Evolutionary conservation across 352 stramenopile species (phyloP).

Genomic region (Globisporangium viniferum): DNA sequence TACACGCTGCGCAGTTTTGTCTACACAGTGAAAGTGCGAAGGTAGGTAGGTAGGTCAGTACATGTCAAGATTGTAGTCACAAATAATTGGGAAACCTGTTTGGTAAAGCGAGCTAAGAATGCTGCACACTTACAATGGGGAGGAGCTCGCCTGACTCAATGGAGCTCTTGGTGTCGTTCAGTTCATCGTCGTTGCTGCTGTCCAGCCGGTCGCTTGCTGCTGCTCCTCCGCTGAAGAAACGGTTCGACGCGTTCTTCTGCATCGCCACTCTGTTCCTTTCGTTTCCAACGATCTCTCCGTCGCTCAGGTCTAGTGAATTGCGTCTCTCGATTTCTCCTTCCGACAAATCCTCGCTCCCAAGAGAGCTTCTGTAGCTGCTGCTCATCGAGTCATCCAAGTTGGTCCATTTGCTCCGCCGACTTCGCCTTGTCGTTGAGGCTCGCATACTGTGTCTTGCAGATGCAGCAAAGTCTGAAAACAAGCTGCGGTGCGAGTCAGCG

Average conservation of each 20-base stretch:
- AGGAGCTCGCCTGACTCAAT: slow-evolving; percentile 58
- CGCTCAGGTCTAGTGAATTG: slow-evolving; percentile 40
- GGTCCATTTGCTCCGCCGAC: background rate
- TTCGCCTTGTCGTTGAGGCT: slow-evolving; percentile 1
- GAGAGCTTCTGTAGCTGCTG: slow-evolving; percentile 23
- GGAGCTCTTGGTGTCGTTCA: slow-evolving; percentile 23
- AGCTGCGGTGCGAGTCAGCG: background rate
- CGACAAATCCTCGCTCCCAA: slow-evolving; percentile 37
- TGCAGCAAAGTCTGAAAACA: background rate
- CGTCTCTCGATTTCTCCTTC: slow-evolving; percentile 35
- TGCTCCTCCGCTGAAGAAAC: background rate
- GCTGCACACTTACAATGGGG: slow-evolving; percentile 22
- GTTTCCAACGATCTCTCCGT: slow-evolving; percentile 57
- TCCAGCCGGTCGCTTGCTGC: slow-evolving; percentile 5
- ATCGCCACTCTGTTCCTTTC: slow-evolving; percentile 23
- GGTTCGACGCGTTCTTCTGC: slow-evolving; percentile 22
- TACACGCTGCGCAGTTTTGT: slow-evolving; percentile 17
- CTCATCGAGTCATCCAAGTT: background rate
- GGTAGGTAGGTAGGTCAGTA: background rate
- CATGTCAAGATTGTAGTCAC: background rate
- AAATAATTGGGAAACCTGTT: background rate
- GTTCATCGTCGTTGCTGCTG: background rate
- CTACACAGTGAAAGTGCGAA: slow-evolving; percentile 5
- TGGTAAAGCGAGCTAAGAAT: background rate
- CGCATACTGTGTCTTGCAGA: background rate